Evolutionary conservation across 139 green algal species (phyloP), one percentile per base, ranked within the genome.

Genomic region (Pseudopediastrum boryanum): DNA sequence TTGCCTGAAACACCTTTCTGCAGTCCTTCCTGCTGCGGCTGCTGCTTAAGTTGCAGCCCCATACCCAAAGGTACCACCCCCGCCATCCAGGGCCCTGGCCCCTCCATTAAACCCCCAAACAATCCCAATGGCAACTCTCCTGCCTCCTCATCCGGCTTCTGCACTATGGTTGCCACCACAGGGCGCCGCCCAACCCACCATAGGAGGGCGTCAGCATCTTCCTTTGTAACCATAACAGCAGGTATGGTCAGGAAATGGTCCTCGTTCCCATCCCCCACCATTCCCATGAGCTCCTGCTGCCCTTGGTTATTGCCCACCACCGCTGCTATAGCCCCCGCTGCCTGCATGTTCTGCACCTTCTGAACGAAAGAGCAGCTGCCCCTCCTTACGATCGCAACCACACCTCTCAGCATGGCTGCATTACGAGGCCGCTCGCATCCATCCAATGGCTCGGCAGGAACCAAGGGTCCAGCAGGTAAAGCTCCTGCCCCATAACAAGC

Each of bases 351-450:
- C 62, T 86, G 58, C 23, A 44, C 85, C 67, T 94, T 94, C 6
- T 84, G 50, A 2, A 90, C 21, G 68, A 94, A 94, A 38, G 72
- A 80, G 87, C 90, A 94, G 29, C 68, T 12, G 48, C 90, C 90
- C 2, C 90, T 79, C 33, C 77, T 31, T 38, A 90, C 64, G 25
- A 95, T 29, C 13, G 78, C 84, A 4, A 95, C 65, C 9, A 68
- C 63, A 25, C 84, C 89, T 0, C 31, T 23, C 29, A 89, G 38
- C 29, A 50, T 19, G 6, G 23, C 41, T 2, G 68, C 43, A 35
- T 84, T 86, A 5, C 3, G 0, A 41, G 78, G 66, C 19, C 25
- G 41, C 1, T 0, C 19, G 66, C 89, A 93, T 5, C 66, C 89
- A 39, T 91, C 38, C 10, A 43, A 54, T 0, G 89, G 89, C 2